Conservation (phyloP, 768 basidiomycete species). For the Trametes villosa region DNA sequence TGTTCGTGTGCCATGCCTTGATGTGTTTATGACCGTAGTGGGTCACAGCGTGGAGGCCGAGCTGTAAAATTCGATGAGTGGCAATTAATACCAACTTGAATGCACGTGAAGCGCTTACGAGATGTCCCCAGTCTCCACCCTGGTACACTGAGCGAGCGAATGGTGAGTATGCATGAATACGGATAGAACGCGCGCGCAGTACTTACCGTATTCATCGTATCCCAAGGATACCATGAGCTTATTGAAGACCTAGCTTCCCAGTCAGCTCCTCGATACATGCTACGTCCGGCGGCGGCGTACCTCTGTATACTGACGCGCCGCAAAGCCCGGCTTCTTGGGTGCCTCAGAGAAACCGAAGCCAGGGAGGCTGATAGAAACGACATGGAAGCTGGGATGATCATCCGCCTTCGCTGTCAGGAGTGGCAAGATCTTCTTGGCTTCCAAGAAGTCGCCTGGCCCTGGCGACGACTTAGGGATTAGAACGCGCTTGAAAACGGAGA, state of each 20-base stretch:
- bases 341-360: constrained; percentile 67
- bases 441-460: constrained; percentile 69
- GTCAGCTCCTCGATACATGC: neutral
- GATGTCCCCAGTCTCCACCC: constrained; percentile 52
- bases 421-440: constrained; percentile 61
- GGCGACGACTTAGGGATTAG: neutral
- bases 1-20: constrained; percentile 60
- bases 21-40: constrained; percentile 45
- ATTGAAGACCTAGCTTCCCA: constrained; percentile 18
- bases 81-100: neutral
- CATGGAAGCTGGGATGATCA: constrained; percentile 61
- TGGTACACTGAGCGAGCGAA: constrained; percentile 29
- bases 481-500: neutral
- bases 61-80: constrained; percentile 17
- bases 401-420: constrained; percentile 47
- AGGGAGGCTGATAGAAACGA: constrained; percentile 61
- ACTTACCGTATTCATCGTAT: neutral
- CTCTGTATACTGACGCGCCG: constrained; percentile 54
- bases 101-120: constrained; percentile 29
- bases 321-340: constrained; percentile 56
- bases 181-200: neutral
- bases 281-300: constrained; percentile 36
- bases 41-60: constrained; percentile 32
- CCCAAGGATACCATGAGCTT: constrained; percentile 37
- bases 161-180: neutral